A percentile compares a stretch with the other conserved stretches of the same genome.
These are phyloP conservation scores for Syzygium aromaticum DNA, from an alignment of 345 rosid species.

Conservation along the genomic window DNA sequence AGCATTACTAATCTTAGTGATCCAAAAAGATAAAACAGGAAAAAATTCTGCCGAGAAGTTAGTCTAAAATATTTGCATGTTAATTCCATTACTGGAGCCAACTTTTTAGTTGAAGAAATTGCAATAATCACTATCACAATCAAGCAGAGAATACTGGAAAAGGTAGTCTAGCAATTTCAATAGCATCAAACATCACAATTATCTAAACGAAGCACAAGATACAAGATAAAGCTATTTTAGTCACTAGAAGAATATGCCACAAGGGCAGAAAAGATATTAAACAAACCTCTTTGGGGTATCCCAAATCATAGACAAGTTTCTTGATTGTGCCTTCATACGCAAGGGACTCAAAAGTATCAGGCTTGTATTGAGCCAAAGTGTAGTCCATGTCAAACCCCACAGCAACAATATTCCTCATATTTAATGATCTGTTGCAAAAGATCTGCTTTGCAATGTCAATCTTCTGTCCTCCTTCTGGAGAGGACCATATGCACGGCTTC, in stretches of 20 bases:
- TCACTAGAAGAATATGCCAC: neutral
- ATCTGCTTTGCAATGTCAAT: slow-evolving; percentile 66
- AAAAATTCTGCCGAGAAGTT: neutral
- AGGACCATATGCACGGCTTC: slow-evolving; percentile 53
- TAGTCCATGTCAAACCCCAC: slow-evolving; percentile 99
- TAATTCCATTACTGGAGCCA: neutral
- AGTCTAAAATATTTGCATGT: neutral
- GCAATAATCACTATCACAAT: neutral
- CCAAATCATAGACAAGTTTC: slow-evolving; percentile 82
- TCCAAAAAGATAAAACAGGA: neutral
- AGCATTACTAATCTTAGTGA: neutral
- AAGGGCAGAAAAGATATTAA: neutral
- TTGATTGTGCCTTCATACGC: slow-evolving; percentile 82
- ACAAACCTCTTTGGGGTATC: slow-evolving; percentile 88
- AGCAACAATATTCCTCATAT: slow-evolving; percentile 87
- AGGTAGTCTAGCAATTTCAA: neutral
- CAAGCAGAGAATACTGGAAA: neutral
- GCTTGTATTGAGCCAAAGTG: slow-evolving; percentile 92
- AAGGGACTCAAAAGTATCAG: slow-evolving; percentile 94
- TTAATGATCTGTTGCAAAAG: slow-evolving; percentile 90
- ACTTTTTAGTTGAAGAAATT: neutral
- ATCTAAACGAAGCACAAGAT: neutral
- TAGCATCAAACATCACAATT: neutral
- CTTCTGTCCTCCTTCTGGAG: slow-evolving; percentile 49
- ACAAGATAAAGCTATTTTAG: neutral